These are phyloP conservation scores for Claviceps paspali DNA, from an alignment of 2,329 filamentous ascomycete species.

Conservation along the genomic window DNA sequence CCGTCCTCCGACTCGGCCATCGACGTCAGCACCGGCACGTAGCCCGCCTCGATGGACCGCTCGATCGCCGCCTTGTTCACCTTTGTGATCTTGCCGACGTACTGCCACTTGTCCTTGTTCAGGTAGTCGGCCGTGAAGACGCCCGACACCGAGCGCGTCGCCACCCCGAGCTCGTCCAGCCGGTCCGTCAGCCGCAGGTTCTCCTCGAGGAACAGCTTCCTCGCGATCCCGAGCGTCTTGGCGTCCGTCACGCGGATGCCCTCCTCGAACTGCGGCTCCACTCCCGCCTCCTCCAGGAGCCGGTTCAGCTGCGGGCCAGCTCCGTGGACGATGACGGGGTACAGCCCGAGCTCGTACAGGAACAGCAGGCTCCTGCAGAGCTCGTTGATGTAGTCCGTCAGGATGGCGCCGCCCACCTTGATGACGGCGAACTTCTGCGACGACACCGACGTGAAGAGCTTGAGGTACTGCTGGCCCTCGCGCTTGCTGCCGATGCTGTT, in stretches of 20 bases:
- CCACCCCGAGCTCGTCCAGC: constrained; percentile 77
- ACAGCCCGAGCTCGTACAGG: constrained; percentile 86
- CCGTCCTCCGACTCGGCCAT: constrained; percentile 91
- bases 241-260: constrained; percentile 91
- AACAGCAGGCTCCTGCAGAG: constrained; percentile 81
- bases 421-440: constrained; percentile 97
- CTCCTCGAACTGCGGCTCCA: constrained; percentile 92
- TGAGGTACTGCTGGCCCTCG: constrained; percentile 68
- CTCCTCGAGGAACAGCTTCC: constrained; percentile 88
- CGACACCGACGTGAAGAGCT: constrained; percentile 90
- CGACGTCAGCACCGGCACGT: constrained; percentile 84
- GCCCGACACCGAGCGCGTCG: constrained; percentile 77
- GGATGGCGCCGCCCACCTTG: constrained; percentile 92
- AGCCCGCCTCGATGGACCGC: constrained; percentile 77
- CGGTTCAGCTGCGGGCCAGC: constrained; percentile 91
- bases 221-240: constrained; percentile 80
- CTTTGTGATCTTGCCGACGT: constrained; percentile 87
- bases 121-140: constrained; percentile 90
- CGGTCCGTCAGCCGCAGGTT: constrained; percentile 86
- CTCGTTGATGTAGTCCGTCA: constrained; percentile 86
- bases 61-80: constrained; percentile 87
- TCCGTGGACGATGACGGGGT: constrained; percentile 90
- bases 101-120: constrained; percentile 89
- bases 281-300: constrained; percentile 73
- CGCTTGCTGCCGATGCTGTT: constrained; percentile 6